A percentile compares a stretch with the other conserved stretches of the same genome.
These are phyloP conservation scores for Pleurotus tuoliensis DNA, from an alignment of 768 basidiomycete species.

Conservation along the genomic window DNA sequence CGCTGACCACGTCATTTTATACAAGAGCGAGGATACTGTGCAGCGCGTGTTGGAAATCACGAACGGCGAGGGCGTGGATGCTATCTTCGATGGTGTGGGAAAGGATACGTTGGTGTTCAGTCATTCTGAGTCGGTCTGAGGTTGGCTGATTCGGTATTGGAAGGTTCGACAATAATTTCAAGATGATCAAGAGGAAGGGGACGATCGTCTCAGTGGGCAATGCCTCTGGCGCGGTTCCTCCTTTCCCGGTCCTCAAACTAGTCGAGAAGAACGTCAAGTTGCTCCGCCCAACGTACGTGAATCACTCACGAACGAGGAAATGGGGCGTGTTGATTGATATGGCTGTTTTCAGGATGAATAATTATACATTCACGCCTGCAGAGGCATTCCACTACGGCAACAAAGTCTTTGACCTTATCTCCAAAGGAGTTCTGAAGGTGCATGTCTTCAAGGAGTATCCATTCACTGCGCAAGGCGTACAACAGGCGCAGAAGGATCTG, in stretches of 20 bases:
- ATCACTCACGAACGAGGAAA: neutral
- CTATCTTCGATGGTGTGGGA: constrained; percentile 91
- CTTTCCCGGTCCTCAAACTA: constrained; percentile 72
- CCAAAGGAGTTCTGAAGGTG: constrained; percentile 58
- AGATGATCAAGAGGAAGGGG: constrained; percentile 79
- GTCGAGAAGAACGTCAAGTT: constrained; percentile 80
- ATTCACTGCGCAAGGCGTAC: constrained; percentile 77
- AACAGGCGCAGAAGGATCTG: constrained; percentile 76
- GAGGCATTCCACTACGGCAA: constrained; percentile 66
- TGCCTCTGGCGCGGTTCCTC: constrained; percentile 80
- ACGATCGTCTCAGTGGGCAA: constrained; percentile 91
- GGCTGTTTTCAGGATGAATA: constrained; percentile 45
- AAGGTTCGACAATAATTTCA: constrained; percentile 78
- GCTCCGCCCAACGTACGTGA: constrained; percentile 66
- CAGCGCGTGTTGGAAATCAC: constrained; percentile 72
- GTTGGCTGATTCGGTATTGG: neutral
- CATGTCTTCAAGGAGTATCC: constrained; percentile 75
- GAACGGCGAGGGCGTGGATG: constrained; percentile 78
- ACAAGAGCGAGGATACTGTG: constrained; percentile 71
- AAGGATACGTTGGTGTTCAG: constrained; percentile 74
- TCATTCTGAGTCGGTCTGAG: neutral
- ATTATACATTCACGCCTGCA: constrained; percentile 70
- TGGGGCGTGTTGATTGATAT: neutral
- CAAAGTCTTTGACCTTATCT: constrained; percentile 61
- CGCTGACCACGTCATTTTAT: constrained; percentile 84